phyloP scores from a whole-genome alignment of 2,329 filamentous ascomycete species.

The Aspergillus neoniger region DNA sequence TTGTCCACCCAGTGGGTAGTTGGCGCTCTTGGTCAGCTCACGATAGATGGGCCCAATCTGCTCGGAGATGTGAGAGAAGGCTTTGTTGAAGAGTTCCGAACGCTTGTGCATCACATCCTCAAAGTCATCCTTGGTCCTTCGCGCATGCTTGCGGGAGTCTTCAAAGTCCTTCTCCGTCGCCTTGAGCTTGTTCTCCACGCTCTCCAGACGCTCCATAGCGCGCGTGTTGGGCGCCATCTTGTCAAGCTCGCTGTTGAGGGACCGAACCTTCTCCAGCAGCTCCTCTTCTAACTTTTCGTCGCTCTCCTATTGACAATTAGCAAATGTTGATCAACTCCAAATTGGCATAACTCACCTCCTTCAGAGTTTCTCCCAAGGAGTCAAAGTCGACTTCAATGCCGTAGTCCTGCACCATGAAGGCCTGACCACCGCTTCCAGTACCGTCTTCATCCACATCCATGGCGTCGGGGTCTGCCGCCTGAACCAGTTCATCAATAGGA shows the following conservation, averaged over 20 bases:
- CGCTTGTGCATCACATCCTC: constrained; percentile 78
- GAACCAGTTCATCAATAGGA: constrained; percentile 81
- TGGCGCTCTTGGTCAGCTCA: constrained; percentile 83
- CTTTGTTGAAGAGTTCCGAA: constrained; percentile 90
- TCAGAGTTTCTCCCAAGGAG: constrained; percentile 76
- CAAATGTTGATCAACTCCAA: neutral
- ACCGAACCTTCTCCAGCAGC: constrained; percentile 74
- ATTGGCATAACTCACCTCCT: constrained; percentile 60
- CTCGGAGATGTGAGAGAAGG: constrained; percentile 90
- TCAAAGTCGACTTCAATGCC: constrained; percentile 89
- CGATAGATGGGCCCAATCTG: constrained; percentile 94
- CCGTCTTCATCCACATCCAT: constrained; percentile 87
- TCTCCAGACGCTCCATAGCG: constrained; percentile 85
- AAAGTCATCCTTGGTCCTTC: constrained; percentile 78
- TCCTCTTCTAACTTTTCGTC: constrained; percentile 71
- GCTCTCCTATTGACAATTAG: constrained; percentile 55
- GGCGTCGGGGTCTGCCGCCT: constrained; percentile 72
- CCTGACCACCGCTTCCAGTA: constrained; percentile 50
- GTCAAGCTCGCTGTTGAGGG: constrained; percentile 76
- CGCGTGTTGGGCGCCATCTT: constrained; percentile 97
- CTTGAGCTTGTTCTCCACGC: constrained; percentile 78
- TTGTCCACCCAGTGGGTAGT: constrained; percentile 89
- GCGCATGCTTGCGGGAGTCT: constrained; percentile 72
- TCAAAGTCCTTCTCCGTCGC: constrained; percentile 88
- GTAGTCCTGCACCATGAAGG: constrained; percentile 76